Percentiles rank a stretch among this genome's conserved stretches.
Conservation (phyloP, 106 monocot species). For the Dendrobium chrysotoxum region DNA sequence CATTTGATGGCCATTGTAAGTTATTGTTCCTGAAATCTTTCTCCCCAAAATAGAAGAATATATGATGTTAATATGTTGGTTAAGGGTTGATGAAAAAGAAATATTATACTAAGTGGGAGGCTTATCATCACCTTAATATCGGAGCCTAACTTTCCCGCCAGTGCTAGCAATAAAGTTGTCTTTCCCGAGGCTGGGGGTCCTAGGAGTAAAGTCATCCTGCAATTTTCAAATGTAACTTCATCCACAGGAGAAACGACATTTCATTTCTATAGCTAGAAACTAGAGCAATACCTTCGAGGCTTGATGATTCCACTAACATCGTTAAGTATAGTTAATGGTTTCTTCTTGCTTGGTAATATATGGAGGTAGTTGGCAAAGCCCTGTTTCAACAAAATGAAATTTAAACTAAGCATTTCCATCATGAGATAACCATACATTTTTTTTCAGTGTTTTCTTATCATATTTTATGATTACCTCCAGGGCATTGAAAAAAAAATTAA, state of each 20-base stretch:
- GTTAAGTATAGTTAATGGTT: conserved; percentile 8
- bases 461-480: conserved; percentile 30
- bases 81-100: background rate
- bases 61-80: background rate
- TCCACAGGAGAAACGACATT: no score
- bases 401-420: background rate
- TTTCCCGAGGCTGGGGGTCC: conserved; percentile 1
- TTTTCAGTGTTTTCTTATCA: background rate
- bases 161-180: conserved; percentile 4
- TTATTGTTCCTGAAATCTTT: conserved; percentile 5
- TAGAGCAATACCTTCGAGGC: conserved; percentile 16
- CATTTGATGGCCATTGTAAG: conserved; percentile 11
- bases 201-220: background rate
- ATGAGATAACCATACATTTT: background rate
- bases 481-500: conserved; percentile 32
- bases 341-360: conserved; percentile 18
- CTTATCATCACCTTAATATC: background rate
- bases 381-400: conserved; percentile 5
- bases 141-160: conserved; percentile 2
- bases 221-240: background rate
- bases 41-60: background rate
- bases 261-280: background rate
- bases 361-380: conserved; percentile 11
- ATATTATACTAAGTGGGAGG: background rate
- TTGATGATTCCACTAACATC: conserved; percentile 30